Evolutionary conservation across 352 stramenopile genomes (phyloP), one percentile per base, ranked within the genome.

Genomic region (Phytopythium mirpurense): DNA sequence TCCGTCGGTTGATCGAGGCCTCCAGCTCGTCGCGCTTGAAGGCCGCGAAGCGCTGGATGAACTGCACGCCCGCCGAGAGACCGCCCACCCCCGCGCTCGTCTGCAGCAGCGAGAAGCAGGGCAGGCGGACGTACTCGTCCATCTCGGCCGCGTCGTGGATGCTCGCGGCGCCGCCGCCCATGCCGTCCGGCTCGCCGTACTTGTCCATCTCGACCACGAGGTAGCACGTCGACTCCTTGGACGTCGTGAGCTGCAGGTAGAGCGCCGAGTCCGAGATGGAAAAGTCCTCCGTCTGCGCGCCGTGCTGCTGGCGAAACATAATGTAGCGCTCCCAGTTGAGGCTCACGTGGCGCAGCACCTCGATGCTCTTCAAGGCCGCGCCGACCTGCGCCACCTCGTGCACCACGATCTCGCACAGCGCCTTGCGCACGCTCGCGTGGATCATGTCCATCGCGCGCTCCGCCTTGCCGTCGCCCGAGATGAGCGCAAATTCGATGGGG

Each of bases 261-360:
- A 93, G 56, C 24, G 83, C 78, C n/a, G 74, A 79, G 14, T 88
- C 70, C 8, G 83, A 93, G n/a, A 93, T 89, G 18, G 83, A 74
- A n/a, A 93, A 58, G 56, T 90, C 78, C 54, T 90, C 77, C 19
- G 73, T 78, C 50, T 88, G 79, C 12, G 74, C 83, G 10, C 83
- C 78, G 36, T 91, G 82, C 21, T 93, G 80, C 52, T 91, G 79
- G 23, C 83, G 77, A 35, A 93, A 93, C 61, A 82, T 65, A 44
- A 93, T 81, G 60, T 93, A 93, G 3, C 81, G 74, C 38, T 93
- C 83, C 83, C 83, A 93, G 54, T 88, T 93, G 40, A 93, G 63
- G 48, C 74, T 87, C 16, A 93, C 68, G 57, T 79, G 86, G 24
- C 79, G 78, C 34, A 90, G 67, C 15, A 93, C 78, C 60, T 91